Evolutionary conservation across 2,329 filamentous ascomycete genomes (phyloP).

Genomic region (Xylariaceae sp.): DNA sequence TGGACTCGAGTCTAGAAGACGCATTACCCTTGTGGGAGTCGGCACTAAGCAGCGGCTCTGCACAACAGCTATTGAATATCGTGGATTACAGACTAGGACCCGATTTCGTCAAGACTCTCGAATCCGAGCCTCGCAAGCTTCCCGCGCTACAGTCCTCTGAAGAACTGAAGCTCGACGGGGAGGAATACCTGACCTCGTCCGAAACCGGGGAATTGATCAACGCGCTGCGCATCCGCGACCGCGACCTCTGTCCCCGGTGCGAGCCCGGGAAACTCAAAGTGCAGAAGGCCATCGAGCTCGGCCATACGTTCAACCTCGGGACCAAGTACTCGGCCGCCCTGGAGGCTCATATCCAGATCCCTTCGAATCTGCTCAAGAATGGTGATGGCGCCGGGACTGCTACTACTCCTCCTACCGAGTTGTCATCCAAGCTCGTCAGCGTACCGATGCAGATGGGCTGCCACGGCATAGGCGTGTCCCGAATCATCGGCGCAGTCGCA

Average conservation of each 20-base stretch:
- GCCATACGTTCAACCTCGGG: slow-evolving; percentile 91
- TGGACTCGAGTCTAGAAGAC: slow-evolving; percentile 67
- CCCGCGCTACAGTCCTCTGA: slow-evolving; percentile 15
- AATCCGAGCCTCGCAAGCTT: slow-evolving; percentile 6
- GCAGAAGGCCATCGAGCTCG: slow-evolving; percentile 77
- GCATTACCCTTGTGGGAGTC: slow-evolving; percentile 48
- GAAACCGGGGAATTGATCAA: slow-evolving; percentile 43
- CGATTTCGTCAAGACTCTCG: slow-evolving; percentile 15
- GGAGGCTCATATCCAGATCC: slow-evolving; percentile 53
- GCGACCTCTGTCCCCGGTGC: slow-evolving; percentile 72
- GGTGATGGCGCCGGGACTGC: slow-evolving; percentile 15
- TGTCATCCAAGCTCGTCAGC: slow-evolving; percentile 21
- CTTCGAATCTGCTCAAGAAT: slow-evolving; percentile 22
- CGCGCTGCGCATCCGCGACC: slow-evolving; percentile 58
- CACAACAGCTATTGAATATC: slow-evolving; percentile 24
- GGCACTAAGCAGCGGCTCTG: slow-evolving; percentile 23
- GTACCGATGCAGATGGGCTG: slow-evolving; percentile 86
- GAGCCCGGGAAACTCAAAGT: slow-evolving; percentile 54
- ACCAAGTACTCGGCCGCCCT: slow-evolving; percentile 80
- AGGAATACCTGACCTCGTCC: slow-evolving; percentile 18
- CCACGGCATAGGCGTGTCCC: slow-evolving; percentile 88
- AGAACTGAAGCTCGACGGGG: slow-evolving; percentile 10
- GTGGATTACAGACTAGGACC: slow-evolving; percentile 30
- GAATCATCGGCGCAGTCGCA: slow-evolving; percentile 81
- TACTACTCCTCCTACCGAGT: no score